Base-by-base conservation (phyloP, 2,329 filamentous ascomycete genomes). In the Escovopsis sp. region DNA sequence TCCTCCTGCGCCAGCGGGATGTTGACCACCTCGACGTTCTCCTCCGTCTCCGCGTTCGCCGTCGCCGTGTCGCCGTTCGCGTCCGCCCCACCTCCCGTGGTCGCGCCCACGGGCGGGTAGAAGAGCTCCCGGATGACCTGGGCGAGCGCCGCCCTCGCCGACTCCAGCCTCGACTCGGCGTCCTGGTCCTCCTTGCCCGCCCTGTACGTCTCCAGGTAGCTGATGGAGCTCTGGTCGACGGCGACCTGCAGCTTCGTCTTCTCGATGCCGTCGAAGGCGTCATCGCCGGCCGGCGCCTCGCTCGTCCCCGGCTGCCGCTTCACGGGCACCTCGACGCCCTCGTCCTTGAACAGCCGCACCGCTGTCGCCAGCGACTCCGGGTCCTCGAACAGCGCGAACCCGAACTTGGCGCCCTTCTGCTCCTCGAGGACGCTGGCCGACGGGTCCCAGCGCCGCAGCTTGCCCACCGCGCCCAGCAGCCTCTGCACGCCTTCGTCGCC, bases 311-410 rank as follows among this genome's bases (percentile, higher is more conserved):
- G 62, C 60, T 89, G 84, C 59, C 80, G 82, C 64, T 86, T 85
- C 35, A 79, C 68, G 28, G 91, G 91, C 26, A 96, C 79, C 58
- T 89, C 72, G 39, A 96, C 76, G 56, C 86, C 72, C 48, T 95
- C 70, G 53, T 91, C 81, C 57, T 79, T 78, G 53, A 95, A 75
- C 44, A 94, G 75, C 59, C 93, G 86, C 43, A 88, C 78, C 36
- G 89, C 91, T 37, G 81, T 81, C 59, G 82, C 79, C 51, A 98
- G 70, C 50, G 87, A 89, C 60, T 94, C 85, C 23, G 81, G 78
- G 59, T 96, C 88, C 48, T 94, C 89, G 61, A 84, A 98, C 62
- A 95, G 84, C 46, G 89, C 91, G 63, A 98, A 96, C 12, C 89
- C 91, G 67, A 96, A 96, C 48, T 80, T 82, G 62, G 82, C 80